A percentile compares a stretch with the other conserved stretches of the same genome.
Evolutionary conservation across 1,284 basidiomycete genomes (phyloP).

Genomic region (Papiliotrema terrestris): DNA sequence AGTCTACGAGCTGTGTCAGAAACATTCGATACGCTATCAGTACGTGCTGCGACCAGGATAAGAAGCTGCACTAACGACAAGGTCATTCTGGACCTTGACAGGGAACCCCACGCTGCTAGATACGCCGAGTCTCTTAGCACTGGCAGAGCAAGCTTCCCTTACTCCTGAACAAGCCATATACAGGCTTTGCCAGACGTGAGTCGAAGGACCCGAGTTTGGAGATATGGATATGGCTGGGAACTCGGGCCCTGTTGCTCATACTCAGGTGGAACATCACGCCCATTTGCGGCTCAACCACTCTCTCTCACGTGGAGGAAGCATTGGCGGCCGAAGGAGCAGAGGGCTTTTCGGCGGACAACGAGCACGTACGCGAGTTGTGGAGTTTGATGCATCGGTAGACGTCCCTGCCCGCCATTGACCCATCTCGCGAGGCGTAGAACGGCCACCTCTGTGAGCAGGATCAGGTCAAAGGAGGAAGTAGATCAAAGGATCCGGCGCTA

Average conservation of each 20-base stretch:
- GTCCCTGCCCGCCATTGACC: not conserved
- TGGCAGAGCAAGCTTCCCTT: constrained; percentile 54
- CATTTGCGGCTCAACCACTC: constrained; percentile 35
- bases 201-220: not conserved
- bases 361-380: not conserved
- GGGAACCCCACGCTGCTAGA: constrained; percentile 64
- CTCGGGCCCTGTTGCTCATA: not conserved
- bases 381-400: not conserved
- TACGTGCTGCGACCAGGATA: constrained; percentile 41
- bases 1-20: constrained; percentile 42
- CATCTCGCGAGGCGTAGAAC: too few relatives aligned
- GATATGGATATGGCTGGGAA: too few relatives aligned
- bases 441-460: too few relatives aligned
- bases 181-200: constrained; percentile 58
- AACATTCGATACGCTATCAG: constrained; percentile 67
- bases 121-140: constrained; percentile 52
- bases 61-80: constrained; percentile 31
- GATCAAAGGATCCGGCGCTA: not conserved
- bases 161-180: constrained; percentile 66
- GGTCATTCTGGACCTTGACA: constrained; percentile 80
- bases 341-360: not conserved
- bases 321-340: constrained; percentile 51
- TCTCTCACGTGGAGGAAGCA: constrained; percentile 61
- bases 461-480: not conserved
- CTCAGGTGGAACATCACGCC: constrained; percentile 41